Conservation (phyloP, 805 yeast genomes). For the Wickerhamiella musiphila region DNA sequence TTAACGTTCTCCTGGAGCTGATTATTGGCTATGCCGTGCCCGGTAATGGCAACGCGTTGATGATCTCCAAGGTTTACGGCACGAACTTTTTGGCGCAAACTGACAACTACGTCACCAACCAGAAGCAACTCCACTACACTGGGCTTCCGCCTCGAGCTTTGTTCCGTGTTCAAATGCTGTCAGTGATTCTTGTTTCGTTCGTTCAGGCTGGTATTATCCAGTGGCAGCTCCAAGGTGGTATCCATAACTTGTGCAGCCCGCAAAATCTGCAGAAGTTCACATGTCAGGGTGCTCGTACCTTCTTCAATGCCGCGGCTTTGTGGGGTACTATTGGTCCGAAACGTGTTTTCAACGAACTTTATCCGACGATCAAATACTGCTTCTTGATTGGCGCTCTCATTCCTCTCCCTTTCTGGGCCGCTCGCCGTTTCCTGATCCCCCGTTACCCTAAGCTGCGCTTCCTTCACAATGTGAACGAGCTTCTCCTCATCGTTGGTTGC, state of each 20-base stretch:
- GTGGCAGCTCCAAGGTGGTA: constrained; percentile 28
- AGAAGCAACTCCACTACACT: constrained; percentile 31
- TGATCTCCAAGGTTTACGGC: constrained; percentile 43
- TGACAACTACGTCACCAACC: constrained; percentile 34
- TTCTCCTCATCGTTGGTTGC: constrained; percentile 11
- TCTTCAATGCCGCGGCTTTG: constrained; percentile 33
- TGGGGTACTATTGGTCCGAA: constrained; percentile 53
- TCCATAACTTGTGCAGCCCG: constrained; percentile 28
- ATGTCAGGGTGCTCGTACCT: constrained; percentile 25
- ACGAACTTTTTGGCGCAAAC: constrained; percentile 48
- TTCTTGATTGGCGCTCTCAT: constrained; percentile 35
- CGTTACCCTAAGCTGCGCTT: constrained; percentile 26
- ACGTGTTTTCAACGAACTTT: constrained; percentile 29
- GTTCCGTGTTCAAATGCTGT: constrained; percentile 24
- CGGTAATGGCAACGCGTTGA: constrained; percentile 44
- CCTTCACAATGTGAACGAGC: constrained; percentile 33
- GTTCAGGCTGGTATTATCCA: constrained; percentile 26
- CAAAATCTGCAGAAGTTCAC: constrained; percentile 27
- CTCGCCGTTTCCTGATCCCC: constrained; percentile 16
- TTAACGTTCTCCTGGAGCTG: constrained; percentile 46
- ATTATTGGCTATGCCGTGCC: constrained; percentile 52
- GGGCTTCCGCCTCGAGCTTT: constrained; percentile 27
- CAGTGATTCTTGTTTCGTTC: constrained; percentile 26
- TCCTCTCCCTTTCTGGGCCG: constrained; percentile 13
- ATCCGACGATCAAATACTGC: constrained; percentile 47